Conservation (phyloP, 352 stramenopile species). For the Globisporangium irregulare region DNA sequence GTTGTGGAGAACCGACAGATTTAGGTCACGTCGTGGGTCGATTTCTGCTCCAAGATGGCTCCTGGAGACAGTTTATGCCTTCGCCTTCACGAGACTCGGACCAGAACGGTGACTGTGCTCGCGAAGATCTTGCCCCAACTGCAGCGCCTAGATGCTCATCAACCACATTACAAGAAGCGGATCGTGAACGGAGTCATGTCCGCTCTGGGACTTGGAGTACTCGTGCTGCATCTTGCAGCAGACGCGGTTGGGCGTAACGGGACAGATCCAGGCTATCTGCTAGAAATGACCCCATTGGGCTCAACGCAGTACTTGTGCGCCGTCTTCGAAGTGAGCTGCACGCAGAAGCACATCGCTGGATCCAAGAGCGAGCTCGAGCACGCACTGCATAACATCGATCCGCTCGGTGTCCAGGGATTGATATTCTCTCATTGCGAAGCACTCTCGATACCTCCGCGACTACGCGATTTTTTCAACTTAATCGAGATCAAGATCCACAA, state of each 20-base stretch:
- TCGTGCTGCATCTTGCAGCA: not conserved
- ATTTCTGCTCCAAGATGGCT: not conserved
- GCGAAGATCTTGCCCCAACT: not conserved
- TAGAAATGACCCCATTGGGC: not conserved
- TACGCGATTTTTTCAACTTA: not conserved
- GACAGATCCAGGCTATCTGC: not conserved
- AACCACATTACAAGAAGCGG: not conserved
- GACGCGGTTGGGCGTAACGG: not conserved
- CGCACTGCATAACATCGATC: not conserved
- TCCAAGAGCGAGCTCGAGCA: not conserved
- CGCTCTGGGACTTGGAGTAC: not conserved
- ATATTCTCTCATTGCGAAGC: not conserved
- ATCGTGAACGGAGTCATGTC: not conserved
- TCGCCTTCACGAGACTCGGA: not conserved
- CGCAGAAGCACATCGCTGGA: not conserved
- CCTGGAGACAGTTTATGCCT: not conserved
- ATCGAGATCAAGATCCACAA: not conserved
- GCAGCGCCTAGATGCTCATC: not conserved
- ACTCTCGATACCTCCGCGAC: not conserved
- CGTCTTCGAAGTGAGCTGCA: not conserved
- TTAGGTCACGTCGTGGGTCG: not conserved
- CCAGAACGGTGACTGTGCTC: not conserved
- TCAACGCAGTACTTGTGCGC: not conserved
- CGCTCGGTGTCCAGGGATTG: slow-evolving; percentile 1
- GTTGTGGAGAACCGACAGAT: not conserved